Base-by-base conservation (phyloP, 2,329 filamentous ascomycete genomes). In the Arachnomyces sp. region DNA sequence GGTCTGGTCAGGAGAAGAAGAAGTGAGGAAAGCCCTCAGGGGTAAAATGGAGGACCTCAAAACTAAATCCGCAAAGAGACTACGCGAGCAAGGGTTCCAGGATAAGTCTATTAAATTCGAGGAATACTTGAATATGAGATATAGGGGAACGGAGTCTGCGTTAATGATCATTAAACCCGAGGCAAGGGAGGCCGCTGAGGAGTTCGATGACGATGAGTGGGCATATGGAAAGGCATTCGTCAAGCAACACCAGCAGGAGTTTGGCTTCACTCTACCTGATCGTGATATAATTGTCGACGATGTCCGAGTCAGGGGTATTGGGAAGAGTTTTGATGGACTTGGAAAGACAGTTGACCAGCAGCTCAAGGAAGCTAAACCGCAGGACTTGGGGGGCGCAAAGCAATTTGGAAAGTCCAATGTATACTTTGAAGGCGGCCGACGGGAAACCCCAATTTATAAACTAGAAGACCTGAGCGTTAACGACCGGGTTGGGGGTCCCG, bases 71-170 rank as follows among this genome's bases (percentile, higher is more conserved):
- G 74, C 70, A 0, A 66, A 70, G 13, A 76, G 78, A 0, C 66
- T 95, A 3, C 68, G 70, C 15, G 81, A 83, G 2, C 89, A 95
- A 61, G 89, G 88, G 0, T 94, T 95, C 55, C 68, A 73, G 1
- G 76, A 84, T 32, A 66, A 75, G 4, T 78, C 85, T 25, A 84
- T 94, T 16, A 73, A 80, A 0, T 94, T 90, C 54, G 88, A 94
- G 58, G 84, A 94, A 57, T 95, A 94, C 55, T 76, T 96, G 42
- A 94, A 95, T 58, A 88, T 95, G 81, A 73, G 89, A 42, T 94
- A 94, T 55, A 77, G 86, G 28, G 88, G 88, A 8, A 94, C 88
- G 0, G 88, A 94, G 57, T 93, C 87, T 6, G 85, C 88, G 1
- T 72, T 94, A 31, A 95, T 94, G 88, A 78, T 94, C 35, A 66